phyloP scores from a whole-genome alignment of 1,284 basidiomycete species.

The Leccinum pallidistipes region DNA sequence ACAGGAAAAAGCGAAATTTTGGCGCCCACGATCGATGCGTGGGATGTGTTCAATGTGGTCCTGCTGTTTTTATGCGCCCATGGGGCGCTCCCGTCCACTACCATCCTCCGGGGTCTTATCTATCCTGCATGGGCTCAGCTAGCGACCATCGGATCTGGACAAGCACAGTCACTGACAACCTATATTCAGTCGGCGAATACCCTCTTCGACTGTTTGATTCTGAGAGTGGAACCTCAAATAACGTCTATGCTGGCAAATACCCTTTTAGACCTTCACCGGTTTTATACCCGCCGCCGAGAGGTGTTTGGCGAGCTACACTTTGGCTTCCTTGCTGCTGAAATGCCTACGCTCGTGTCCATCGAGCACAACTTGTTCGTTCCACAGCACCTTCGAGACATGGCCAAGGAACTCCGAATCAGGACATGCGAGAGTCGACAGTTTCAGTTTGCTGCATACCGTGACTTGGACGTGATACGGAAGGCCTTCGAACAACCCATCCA shows the following conservation, averaged over 20 bases:
- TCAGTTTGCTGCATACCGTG: slow-evolving; percentile 68
- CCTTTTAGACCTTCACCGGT: slow-evolving; percentile 56
- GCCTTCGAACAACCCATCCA: slow-evolving; percentile 67
- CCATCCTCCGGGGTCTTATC: slow-evolving; percentile 55
- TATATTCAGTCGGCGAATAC: too few relatives aligned
- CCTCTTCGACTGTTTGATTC: too few relatives aligned
- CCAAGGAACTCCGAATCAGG: slow-evolving; percentile 50
- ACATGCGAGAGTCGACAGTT: slow-evolving; percentile 65
- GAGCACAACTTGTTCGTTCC: slow-evolving; percentile 60
- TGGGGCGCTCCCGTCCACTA: slow-evolving; percentile 52
- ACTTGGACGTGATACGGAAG: slow-evolving; percentile 62
- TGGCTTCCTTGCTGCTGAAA: slow-evolving; percentile 53
- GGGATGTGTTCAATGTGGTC: slow-evolving; percentile 24
- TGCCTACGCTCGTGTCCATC: slow-evolving; percentile 67
- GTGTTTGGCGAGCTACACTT: slow-evolving; percentile 69
- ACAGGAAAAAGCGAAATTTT: slow-evolving; percentile 61
- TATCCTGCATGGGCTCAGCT: too few relatives aligned
- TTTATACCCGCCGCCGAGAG: slow-evolving; percentile 63
- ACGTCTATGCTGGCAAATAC: too few relatives aligned
- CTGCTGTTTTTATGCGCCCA: slow-evolving; percentile 41
- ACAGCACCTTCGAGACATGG: slow-evolving; percentile 46
- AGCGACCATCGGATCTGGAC: too few relatives aligned
- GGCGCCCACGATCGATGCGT: slow-evolving; percentile 56
- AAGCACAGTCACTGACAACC: too few relatives aligned
- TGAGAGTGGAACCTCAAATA: too few relatives aligned